These are phyloP conservation scores for Akanthomyces muscarius DNA, from an alignment of 2,329 filamentous ascomycete genomes.

Conservation along the genomic window DNA sequence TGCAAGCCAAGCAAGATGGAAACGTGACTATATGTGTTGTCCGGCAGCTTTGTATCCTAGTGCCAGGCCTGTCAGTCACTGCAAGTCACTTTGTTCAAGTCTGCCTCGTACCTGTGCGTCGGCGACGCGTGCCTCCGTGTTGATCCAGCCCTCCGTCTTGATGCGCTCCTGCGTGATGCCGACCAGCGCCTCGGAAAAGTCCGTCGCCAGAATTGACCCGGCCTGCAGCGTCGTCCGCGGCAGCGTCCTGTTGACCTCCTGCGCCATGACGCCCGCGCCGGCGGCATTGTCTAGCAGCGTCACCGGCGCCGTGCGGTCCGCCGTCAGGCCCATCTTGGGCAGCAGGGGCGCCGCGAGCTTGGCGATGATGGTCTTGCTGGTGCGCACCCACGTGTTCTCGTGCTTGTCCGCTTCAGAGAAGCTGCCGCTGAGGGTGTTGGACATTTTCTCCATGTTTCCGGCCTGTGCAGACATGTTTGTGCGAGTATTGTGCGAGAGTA, in stretches of 20 bases:
- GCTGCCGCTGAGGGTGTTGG: conserved; percentile 7
- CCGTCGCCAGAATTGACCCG: conserved; percentile 48
- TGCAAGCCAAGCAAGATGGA: conserved; percentile 46
- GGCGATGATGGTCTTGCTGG: conserved; percentile 7
- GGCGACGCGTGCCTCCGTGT: conserved; percentile 38
- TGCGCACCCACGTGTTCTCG: neutral
- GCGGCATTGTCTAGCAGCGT: conserved; percentile 50
- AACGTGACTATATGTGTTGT: conserved; percentile 40
- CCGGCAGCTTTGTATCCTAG: conserved; percentile 38
- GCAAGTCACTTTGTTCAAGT: neutral
- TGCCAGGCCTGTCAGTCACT: neutral
- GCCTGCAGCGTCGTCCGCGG: conserved; percentile 33
- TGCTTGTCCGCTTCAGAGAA: conserved; percentile 1
- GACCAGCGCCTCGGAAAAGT: conserved; percentile 42
- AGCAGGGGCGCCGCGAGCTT: conserved; percentile 12
- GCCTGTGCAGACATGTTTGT: neutral
- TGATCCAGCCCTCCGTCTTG: conserved; percentile 41
- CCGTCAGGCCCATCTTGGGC: conserved; percentile 11
- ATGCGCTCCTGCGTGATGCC: conserved; percentile 37
- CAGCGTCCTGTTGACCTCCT: conserved; percentile 38
- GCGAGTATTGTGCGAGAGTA: neutral
- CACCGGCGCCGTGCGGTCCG: conserved; percentile 28
- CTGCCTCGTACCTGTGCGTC: conserved; percentile 42
- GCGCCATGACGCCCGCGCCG: conserved; percentile 47
- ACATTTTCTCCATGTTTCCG: neutral